Conservation (phyloP, 148 eudicot species). For the Nepenthes mirabilis region DNA sequence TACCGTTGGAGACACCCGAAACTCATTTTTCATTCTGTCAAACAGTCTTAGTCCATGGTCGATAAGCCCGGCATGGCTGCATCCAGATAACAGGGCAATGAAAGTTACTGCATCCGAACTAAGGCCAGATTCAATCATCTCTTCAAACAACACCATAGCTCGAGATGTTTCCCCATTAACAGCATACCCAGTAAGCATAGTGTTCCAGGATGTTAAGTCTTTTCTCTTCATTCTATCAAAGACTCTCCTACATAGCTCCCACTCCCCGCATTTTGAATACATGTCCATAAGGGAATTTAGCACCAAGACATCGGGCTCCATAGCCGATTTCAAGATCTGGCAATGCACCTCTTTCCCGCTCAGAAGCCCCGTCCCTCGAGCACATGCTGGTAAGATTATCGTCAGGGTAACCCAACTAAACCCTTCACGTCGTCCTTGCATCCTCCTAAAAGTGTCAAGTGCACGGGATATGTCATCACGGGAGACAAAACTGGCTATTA, state of each 20-base stretch:
- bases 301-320: conserved; percentile 13
- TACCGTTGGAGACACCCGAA: conserved; percentile 15
- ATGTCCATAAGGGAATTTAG: conserved; percentile 30
- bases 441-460: conserved; percentile 2
- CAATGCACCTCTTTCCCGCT: conserved; percentile 34
- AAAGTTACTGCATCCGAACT: conserved; percentile 37
- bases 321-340: conserved; percentile 20
- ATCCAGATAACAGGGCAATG: conserved; percentile 38
- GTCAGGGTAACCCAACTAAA: conserved; percentile 31
- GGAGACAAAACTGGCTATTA: conserved; percentile 18
- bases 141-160: conserved; percentile 33
- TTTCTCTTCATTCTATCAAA: conserved; percentile 18
- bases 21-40: conserved; percentile 18
- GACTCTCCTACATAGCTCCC: conserved; percentile 19
- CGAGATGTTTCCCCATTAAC: conserved; percentile 29
- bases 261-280: conserved; percentile 31
- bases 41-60: conserved; percentile 18
- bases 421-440: conserved; percentile 23
- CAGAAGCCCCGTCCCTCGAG: conserved; percentile 13
- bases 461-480: conserved; percentile 19
- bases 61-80: conserved; percentile 49
- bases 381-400: conserved; percentile 19
- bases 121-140: conserved; percentile 35
- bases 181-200: conserved; percentile 26
- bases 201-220: conserved; percentile 27